phyloP scores from a whole-genome alignment of 2,329 filamentous ascomycete species.

The Cordyceps militaris region DNA sequence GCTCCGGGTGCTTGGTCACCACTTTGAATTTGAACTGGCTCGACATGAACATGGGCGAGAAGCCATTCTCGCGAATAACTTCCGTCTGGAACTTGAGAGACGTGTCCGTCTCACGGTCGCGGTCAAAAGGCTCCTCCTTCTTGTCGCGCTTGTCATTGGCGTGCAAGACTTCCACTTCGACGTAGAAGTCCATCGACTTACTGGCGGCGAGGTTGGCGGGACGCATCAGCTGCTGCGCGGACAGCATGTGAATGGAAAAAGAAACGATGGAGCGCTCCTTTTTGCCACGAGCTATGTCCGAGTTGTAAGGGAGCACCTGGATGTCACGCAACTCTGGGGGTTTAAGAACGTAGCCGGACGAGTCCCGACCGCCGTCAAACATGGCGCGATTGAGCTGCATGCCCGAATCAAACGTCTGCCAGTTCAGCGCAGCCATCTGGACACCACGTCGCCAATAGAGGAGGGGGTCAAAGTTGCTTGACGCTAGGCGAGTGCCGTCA shows the following conservation, averaged over 20 bases:
- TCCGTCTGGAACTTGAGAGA: constrained; percentile 73
- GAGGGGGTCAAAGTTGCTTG: constrained; percentile 90
- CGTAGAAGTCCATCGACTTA: constrained; percentile 78
- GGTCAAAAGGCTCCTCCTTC: constrained; percentile 60
- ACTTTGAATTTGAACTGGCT: constrained; percentile 72
- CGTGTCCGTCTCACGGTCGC: constrained; percentile 38
- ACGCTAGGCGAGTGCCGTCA: constrained; percentile 70
- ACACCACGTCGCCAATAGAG: constrained; percentile 92
- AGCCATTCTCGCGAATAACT: constrained; percentile 81
- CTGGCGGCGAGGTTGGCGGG: constrained; percentile 65
- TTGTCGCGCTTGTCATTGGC: constrained; percentile 91
- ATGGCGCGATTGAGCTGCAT: constrained; percentile 97
- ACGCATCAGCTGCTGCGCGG: constrained; percentile 88
- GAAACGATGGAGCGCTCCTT: constrained; percentile 74
- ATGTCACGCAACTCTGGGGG: constrained; percentile 75
- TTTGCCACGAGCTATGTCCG: constrained; percentile 50
- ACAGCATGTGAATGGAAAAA: constrained; percentile 84
- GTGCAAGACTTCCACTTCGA: constrained; percentile 91
- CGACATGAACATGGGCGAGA: constrained; percentile 76
- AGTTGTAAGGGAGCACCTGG: constrained; percentile 47
- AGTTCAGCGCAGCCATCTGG: constrained; percentile 96
- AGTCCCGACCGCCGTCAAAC: constrained; percentile 84
- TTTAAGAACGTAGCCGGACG: constrained; percentile 89
- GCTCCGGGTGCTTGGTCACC: constrained; percentile 87
- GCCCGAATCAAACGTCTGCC: constrained; percentile 94